Evolutionary conservation across 2,329 filamentous ascomycete genomes (phyloP).

Genomic region (Zymoseptoria ardabiliae): DNA sequence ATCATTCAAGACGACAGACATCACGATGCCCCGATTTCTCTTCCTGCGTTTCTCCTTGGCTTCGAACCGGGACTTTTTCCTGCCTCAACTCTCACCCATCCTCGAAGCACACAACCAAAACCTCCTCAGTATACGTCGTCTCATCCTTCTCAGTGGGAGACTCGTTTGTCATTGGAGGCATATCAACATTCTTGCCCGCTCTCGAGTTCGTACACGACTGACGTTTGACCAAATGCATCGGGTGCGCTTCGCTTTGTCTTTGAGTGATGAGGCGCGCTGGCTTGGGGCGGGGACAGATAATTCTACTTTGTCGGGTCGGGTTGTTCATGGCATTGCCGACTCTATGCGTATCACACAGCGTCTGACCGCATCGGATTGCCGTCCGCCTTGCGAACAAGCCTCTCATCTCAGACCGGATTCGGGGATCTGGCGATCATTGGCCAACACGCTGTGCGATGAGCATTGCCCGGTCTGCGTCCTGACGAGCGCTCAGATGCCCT

Average conservation of each 20-base stretch:
- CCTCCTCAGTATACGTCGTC: conserved; percentile 31
- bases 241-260: conserved; percentile 7
- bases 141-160: conserved; percentile 22
- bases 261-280: conserved; percentile 6
- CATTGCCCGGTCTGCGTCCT: too few species aligned
- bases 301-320: not conserved
- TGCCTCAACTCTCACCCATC: not conserved
- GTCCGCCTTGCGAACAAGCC: too few species aligned
- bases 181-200: conserved; percentile 10
- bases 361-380: too few species aligned
- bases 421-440: too few species aligned
- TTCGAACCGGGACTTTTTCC: not conserved
- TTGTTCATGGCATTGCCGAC: not conserved
- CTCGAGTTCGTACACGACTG: conserved; percentile 1
- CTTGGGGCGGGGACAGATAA: conserved; percentile 12
- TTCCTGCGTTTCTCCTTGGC: not conserved
- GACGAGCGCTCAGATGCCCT: too few species aligned
- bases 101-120: conserved; percentile 1
- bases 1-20: not conserved
- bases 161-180: conserved; percentile 31
- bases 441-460: too few species aligned
- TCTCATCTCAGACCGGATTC: too few species aligned
- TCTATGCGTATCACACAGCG: not conserved
- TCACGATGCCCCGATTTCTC: not conserved
- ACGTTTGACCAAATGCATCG: conserved; percentile 20